These are phyloP conservation scores for Corylus avellana DNA, from an alignment of 306 rosid species.

Conservation along the genomic window DNA sequence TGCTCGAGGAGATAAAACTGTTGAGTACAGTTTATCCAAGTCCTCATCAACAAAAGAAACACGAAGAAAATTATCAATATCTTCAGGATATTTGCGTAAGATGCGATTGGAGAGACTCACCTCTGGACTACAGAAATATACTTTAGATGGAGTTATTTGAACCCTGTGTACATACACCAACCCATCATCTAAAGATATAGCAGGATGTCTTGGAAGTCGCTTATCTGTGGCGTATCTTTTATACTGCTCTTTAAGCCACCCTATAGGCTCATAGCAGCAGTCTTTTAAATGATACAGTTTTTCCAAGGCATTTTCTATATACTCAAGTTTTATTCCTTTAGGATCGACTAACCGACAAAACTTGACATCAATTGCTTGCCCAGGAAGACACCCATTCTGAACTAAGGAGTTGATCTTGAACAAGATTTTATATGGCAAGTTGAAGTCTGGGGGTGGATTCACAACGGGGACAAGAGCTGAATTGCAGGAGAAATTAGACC, in stretches of 20 bases:
- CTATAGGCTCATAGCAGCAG: conserved; percentile 43
- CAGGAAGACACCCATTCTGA: conserved; percentile 46
- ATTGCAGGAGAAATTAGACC: conserved; percentile 6
- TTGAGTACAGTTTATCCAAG: conserved; percentile 31
- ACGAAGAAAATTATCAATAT: conserved; percentile 47
- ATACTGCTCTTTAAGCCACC: conserved; percentile 37
- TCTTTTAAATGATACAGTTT: conserved; percentile 33
- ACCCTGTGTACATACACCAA: conserved; percentile 40
- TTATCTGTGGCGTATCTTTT: not conserved
- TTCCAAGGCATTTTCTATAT: conserved; percentile 41
- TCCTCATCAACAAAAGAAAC: conserved; percentile 52
- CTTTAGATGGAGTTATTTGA: conserved; percentile 39
- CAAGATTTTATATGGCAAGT: conserved; percentile 37
- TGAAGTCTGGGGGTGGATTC: conserved; percentile 26
- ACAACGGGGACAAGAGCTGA: conserved; percentile 40
- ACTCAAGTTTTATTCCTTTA: not conserved
- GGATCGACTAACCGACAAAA: conserved; percentile 47
- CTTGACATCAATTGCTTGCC: conserved; percentile 29
- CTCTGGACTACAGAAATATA: conserved; percentile 50
- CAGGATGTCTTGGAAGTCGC: conserved; percentile 20
- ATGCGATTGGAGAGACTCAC: conserved; percentile 48
- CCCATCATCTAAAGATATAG: conserved; percentile 41
- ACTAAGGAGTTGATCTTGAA: conserved; percentile 50
- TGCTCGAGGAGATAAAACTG: conserved; percentile 22
- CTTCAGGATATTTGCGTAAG: conserved; percentile 29